These are phyloP conservation scores for Neocatenulostroma microsporum DNA, from an alignment of 2,329 filamentous ascomycete genomes.

Conservation along the genomic window DNA sequence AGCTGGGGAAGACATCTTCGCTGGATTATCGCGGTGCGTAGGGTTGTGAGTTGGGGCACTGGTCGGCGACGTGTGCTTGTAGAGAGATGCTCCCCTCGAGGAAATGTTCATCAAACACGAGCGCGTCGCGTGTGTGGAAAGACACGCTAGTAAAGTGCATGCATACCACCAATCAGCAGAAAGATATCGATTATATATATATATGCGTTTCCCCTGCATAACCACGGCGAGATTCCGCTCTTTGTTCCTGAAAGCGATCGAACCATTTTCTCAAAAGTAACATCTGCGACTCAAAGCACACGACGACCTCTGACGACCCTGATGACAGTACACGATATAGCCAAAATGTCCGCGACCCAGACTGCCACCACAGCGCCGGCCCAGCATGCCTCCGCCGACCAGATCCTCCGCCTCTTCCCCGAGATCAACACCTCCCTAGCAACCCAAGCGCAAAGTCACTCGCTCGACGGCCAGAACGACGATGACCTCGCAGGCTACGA, in stretches of 20 bases:
- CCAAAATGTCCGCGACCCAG: conserved; percentile 25
- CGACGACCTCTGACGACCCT: too few species aligned
- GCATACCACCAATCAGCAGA: conserved; percentile 2
- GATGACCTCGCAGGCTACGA: conserved; percentile 85
- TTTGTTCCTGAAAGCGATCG: conserved; percentile 7
- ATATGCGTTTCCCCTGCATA: too few species aligned
- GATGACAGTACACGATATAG: neutral
- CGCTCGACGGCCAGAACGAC: conserved; percentile 45
- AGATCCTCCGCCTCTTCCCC: conserved; percentile 80
- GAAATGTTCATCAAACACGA: too few species aligned
- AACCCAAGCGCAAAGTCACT: conserved; percentile 44
- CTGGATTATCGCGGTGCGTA: too few species aligned
- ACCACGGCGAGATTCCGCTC: too few species aligned
- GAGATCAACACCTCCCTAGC: conserved; percentile 61
- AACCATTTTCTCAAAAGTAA: conserved; percentile 8
- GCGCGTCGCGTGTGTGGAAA: neutral
- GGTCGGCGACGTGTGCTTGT: too few species aligned
- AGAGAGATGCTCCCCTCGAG: too few species aligned
- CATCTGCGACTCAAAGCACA: too few species aligned
- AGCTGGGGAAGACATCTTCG: conserved; percentile 2
- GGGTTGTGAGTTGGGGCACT: too few species aligned
- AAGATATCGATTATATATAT: too few species aligned
- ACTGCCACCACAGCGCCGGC: conserved; percentile 24
- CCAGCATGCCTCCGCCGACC: conserved; percentile 61
- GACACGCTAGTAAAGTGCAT: conserved; percentile 7